Evolutionary conservation across 805 yeast genomes (phyloP).

Genomic region (Candida montana): DNA sequence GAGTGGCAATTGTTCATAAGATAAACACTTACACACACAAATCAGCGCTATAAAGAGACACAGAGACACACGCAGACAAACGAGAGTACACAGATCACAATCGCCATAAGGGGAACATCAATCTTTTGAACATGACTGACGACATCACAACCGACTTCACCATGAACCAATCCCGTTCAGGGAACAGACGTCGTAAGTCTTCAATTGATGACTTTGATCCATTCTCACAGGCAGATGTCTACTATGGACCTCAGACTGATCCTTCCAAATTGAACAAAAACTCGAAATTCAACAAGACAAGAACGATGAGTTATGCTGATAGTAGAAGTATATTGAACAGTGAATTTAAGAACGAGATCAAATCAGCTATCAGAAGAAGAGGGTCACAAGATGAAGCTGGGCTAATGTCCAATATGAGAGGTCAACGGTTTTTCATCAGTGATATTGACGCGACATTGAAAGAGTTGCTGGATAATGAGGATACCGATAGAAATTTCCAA

Average conservation of each 20-base stretch:
- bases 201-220: constrained; percentile 41
- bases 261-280: constrained; percentile 40
- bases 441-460: constrained; percentile 70
- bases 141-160: constrained; percentile 5
- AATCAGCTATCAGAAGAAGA: constrained; percentile 36
- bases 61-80: too few relatives aligned
- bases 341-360: constrained; percentile 20
- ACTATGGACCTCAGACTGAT: constrained; percentile 60
- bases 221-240: constrained; percentile 59
- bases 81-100: too few relatives aligned
- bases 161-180: constrained; percentile 8
- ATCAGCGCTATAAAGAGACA: too few relatives aligned
- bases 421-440: constrained; percentile 53
- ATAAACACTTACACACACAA: too few relatives aligned
- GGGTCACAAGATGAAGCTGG: constrained; percentile 49
- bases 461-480: constrained; percentile 68
- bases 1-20: too few relatives aligned
- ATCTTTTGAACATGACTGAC: too few relatives aligned
- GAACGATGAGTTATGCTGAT: constrained; percentile 51
- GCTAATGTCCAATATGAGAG: constrained; percentile 27
- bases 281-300: constrained; percentile 42
- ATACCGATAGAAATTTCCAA: constrained; percentile 79
- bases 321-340: constrained; percentile 15
- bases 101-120: too few relatives aligned
- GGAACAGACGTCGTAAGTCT: constrained; percentile 19